These are phyloP conservation scores for Hippophae rhamnoides DNA, from an alignment of 306 rosid genomes.

Conservation along the genomic window DNA sequence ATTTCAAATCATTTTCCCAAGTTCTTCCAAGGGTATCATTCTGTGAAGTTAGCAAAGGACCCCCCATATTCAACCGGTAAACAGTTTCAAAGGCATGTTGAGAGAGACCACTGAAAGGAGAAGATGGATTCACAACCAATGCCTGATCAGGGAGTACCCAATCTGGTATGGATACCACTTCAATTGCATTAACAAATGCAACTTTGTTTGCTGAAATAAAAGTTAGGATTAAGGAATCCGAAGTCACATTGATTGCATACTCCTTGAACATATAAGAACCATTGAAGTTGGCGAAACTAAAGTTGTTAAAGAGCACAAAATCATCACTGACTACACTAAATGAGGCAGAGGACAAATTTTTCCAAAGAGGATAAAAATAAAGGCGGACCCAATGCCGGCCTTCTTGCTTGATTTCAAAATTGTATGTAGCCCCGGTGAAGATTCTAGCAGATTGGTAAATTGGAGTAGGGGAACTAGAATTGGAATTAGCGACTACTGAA, in stretches of 20 bases:
- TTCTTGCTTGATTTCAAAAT: slow-evolving; percentile 36
- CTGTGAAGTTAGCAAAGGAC: slow-evolving; percentile 61
- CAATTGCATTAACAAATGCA: slow-evolving; percentile 83
- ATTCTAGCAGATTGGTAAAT: slow-evolving; percentile 69
- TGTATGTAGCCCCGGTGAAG: slow-evolving; percentile 55
- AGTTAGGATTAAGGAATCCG: slow-evolving; percentile 47
- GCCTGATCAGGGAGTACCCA: slow-evolving; percentile 73
- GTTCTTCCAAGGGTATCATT: slow-evolving; percentile 88
- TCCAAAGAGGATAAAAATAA: slow-evolving; percentile 55
- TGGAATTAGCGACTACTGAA: slow-evolving; percentile 47
- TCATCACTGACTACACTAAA: slow-evolving; percentile 59
- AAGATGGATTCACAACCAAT: slow-evolving; percentile 42
- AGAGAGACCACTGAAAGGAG: slow-evolving; percentile 59
- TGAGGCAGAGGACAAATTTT: slow-evolving; percentile 50
- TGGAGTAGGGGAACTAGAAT: slow-evolving; percentile 50
- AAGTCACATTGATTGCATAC: slow-evolving; percentile 68
- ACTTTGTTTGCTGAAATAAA: slow-evolving; percentile 62
- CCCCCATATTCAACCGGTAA: slow-evolving; percentile 78
- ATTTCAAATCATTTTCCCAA: slow-evolving; percentile 77
- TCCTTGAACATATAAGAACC: slow-evolving; percentile 74
- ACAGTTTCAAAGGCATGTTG: slow-evolving; percentile 68
- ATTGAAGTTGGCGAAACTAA: slow-evolving; percentile 51
- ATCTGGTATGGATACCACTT: slow-evolving; percentile 79
- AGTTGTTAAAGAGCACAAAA: slow-evolving; percentile 75
- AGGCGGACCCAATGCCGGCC: slow-evolving; percentile 89